Evolutionary conservation across 768 basidiomycete species (phyloP), one percentile per base, ranked within the genome.

Genomic region (Boletus rubroflammeus): DNA sequence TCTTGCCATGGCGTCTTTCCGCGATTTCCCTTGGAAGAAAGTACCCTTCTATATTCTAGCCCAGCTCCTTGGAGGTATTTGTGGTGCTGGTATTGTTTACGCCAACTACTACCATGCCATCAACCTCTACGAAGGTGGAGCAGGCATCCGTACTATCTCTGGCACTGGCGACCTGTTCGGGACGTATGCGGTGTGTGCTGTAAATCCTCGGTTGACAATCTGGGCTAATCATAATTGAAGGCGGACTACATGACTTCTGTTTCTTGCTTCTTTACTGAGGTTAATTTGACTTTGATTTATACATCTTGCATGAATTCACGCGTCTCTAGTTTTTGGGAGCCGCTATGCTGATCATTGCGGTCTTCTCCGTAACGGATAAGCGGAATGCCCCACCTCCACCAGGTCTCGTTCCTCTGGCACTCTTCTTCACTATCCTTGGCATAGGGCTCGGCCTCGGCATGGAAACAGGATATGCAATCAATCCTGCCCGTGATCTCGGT

Each of bases 21-120:
- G 90, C 57, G 78, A 77, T 43, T 91, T 93, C 69, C 88, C 90
- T 0, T 87, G 87, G 85, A 78, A 76, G 59, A 92, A 92, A 66
- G 90, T 90, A 0, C 90, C 90, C 0, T 76, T 61, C 21, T 90
- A 83, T 65, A 79, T 87, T 43, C 62, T 82, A 46, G 79, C 84
- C 0, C 87, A 89, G 65, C 53, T 85, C 19, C 65, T 88, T 46
- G 87, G 86, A 21, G 85, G 71, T 5, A 60, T 85, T 32, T 74
- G 78, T 42, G 87, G 84, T 17, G 80, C 79, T 14, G 78, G 77
- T 1, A 63, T 83, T 39, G 67, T 82, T 31, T 88, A 86, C 58
- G 85, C 75, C 6, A 83, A 84, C 60, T 88, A 86, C 62, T 78
- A 80, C 62, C 81, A 83, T 67, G 85, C 84, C 17, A 83, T 90